Conservation (phyloP, 2,329 filamentous ascomycete species). For the Colletotrichum acutatum region DNA sequence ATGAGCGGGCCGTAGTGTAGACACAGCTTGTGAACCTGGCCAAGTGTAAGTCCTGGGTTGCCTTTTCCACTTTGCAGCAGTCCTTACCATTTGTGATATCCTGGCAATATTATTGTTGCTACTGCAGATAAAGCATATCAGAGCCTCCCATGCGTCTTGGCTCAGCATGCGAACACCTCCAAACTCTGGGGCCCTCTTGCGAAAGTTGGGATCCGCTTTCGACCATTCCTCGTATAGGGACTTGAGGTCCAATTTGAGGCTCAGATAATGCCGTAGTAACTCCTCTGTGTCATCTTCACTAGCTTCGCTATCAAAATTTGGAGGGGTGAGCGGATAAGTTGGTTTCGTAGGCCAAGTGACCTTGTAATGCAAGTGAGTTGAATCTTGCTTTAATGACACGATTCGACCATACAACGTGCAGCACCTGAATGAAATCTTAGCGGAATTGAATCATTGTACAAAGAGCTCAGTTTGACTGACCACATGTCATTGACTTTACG, state of each 20-base stretch:
- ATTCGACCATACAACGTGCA: slow-evolving; percentile 89
- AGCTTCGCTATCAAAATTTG: slow-evolving; percentile 37
- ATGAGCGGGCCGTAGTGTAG: slow-evolving; percentile 84
- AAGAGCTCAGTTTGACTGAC: slow-evolving; percentile 54
- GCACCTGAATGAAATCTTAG: slow-evolving; percentile 60
- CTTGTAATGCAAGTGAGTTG: slow-evolving; percentile 81
- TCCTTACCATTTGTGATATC: slow-evolving; percentile 89
- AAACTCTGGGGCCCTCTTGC: slow-evolving; percentile 86
- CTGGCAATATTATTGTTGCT: slow-evolving; percentile 98
- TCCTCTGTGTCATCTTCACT: slow-evolving; percentile 75
- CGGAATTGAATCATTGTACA: background rate
- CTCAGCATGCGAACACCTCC: slow-evolving; percentile 90
- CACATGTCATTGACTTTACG: slow-evolving; percentile 87
- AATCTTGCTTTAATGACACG: slow-evolving; percentile 85
- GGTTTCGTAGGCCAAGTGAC: slow-evolving; percentile 66
- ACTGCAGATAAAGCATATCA: slow-evolving; percentile 96
- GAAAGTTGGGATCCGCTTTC: slow-evolving; percentile 85
- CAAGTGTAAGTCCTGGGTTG: background rate
- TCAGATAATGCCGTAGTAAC: slow-evolving; percentile 87
- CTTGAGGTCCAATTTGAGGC: slow-evolving; percentile 80
- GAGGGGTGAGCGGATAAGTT: slow-evolving; percentile 31
- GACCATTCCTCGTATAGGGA: slow-evolving; percentile 90
- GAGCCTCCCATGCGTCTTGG: slow-evolving; percentile 95
- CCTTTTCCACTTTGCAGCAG: background rate
- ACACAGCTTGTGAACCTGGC: slow-evolving; percentile 85